Conservation (phyloP, 495 filamentous ascomycete genomes). For the Podospora comata region DNA sequence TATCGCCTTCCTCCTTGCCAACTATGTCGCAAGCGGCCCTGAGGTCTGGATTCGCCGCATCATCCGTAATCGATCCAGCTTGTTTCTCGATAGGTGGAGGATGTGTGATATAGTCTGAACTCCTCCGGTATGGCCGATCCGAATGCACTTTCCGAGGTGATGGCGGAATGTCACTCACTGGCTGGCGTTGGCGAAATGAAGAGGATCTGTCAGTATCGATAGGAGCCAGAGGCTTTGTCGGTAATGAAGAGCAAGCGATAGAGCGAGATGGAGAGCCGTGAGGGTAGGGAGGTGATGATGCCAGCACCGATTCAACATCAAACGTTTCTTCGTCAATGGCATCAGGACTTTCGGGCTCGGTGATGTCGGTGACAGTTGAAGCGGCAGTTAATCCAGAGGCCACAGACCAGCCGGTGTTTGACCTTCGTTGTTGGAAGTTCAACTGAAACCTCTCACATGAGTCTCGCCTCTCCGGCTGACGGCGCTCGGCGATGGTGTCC, state of each 20-base stretch:
- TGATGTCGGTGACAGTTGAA: slow-evolving; percentile 24
- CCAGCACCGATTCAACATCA: slow-evolving; percentile 9
- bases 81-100: not conserved
- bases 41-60: not conserved
- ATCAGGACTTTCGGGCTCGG: slow-evolving; percentile 24
- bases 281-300: slow-evolving; percentile 21
- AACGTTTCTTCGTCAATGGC: slow-evolving; percentile 16
- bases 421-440: slow-evolving; percentile 13
- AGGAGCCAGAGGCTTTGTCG: not conserved
- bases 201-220: not conserved
- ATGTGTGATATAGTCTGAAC: not conserved
- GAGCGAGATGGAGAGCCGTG: slow-evolving; percentile 10
- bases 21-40: not conserved
- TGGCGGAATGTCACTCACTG: not conserved
- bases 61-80: not conserved
- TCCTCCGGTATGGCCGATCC: not conserved
- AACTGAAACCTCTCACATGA: slow-evolving; percentile 20
- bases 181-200: not conserved
- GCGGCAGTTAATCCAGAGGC: slow-evolving; percentile 7
- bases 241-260: slow-evolving; percentile 8
- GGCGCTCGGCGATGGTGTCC: slow-evolving; percentile 5
- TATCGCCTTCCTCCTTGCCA: not conserved
- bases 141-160: not conserved
- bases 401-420: slow-evolving; percentile 20
- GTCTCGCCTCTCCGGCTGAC: slow-evolving; percentile 15